Conservation (phyloP, 2,329 filamentous ascomycete genomes). For the Apiospora aurea region DNA sequence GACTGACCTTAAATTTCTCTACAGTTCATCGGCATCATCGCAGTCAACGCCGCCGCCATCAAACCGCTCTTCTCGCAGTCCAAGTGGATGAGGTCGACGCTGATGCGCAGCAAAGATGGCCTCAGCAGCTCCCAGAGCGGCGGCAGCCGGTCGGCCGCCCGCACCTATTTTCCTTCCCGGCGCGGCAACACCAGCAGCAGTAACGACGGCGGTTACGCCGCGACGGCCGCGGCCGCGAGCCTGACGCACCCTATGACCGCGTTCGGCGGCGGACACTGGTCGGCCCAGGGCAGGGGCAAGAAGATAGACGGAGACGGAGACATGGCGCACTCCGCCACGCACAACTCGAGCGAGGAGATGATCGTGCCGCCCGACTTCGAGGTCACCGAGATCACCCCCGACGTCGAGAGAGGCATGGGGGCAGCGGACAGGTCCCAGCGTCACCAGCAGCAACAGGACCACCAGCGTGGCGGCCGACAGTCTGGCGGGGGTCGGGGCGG, state of each 20-base stretch:
- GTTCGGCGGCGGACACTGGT: background rate
- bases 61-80: conserved; percentile 47
- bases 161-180: conserved; percentile 10
- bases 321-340: background rate
- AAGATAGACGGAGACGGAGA: background rate
- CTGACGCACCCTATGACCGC: background rate
- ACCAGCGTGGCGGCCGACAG: background rate
- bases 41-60: conserved; percentile 50
- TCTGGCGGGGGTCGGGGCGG: background rate
- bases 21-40: conserved; percentile 53
- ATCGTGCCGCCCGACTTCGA: conserved; percentile 6
- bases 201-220: background rate
- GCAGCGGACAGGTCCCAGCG: background rate
- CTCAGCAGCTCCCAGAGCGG: conserved; percentile 31
- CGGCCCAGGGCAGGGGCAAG: background rate
- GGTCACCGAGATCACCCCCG: conserved; percentile 9
- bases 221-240: background rate
- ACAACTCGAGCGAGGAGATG: conserved; percentile 22
- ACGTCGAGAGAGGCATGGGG: background rate
- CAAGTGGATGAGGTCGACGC: conserved; percentile 43
- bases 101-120: conserved; percentile 39
- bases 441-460: background rate
- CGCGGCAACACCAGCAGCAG: background rate
- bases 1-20: conserved; percentile 21
- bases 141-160: background rate